Base-by-base conservation (phyloP, 1,284 basidiomycete species). In the Cutaneotrichosporon cyanovorans region DNA sequence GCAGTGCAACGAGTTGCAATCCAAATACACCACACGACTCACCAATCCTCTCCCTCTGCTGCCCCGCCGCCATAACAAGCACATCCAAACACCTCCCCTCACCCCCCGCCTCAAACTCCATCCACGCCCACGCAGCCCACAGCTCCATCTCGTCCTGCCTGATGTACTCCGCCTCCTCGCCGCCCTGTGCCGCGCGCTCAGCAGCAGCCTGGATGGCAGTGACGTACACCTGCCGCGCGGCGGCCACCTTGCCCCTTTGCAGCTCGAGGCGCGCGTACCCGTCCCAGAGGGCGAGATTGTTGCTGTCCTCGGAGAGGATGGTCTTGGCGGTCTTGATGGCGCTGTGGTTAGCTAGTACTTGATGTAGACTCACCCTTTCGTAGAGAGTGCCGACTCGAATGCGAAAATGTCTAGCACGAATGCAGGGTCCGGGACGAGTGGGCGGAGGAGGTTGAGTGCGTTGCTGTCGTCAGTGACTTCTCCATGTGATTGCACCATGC, bases 91-190 rank as follows among this genome's bases (percentile, higher is more conserved):
- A 56, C 19, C 60, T 40, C 4, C 20, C 50, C 21, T 52, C 51
- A 3, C 61, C 50, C 5, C 53, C 60, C 6, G 46, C 35, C 34
- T 61, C 61, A 35, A 19, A 90, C 67, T 93, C 89, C 78, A 91
- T 79, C 63, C 90, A 84, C 0, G 84, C 85, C 87, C 88, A 95
- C 40, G 84, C 80, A 73, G 83, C 86, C 84, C 86, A 91, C 34
- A 95, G 62, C 51, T 72, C 71, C n/a, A 51, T 41, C 42, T 57
- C 54, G 32, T 66, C 61, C 9, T 40, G 42, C 18, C 43, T 30
- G 16, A 45, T 33, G 16, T 66, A 59, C n/a, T 48, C 44, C 16
- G 31, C 21, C 7, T 32, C 19, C 1, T 28, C 42, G 1, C 41
- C 46, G 43, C 44, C 18, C 47, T 25, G 48, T 53, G 43, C 50